These are phyloP conservation scores for Elsinoe australis DNA, from an alignment of 2,329 filamentous ascomycete species.

Conservation along the genomic window DNA sequence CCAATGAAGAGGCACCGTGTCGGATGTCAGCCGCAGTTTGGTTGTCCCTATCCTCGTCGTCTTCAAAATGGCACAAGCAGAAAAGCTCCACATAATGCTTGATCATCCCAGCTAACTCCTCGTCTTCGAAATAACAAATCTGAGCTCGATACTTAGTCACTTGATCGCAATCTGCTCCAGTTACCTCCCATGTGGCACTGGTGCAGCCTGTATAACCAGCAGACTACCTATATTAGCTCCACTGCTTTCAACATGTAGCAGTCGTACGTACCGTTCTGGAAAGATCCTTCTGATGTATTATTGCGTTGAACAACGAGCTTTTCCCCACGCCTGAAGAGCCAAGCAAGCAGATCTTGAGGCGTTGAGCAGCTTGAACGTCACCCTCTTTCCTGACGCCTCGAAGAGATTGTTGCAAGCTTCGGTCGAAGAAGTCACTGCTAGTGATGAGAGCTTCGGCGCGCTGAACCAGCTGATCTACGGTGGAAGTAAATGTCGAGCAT, in stretches of 20 bases:
- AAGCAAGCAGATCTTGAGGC: slow-evolving; percentile 1
- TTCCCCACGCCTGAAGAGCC: not conserved
- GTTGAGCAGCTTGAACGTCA: not conserved
- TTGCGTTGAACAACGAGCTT: not conserved
- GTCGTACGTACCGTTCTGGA: not conserved
- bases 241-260: not conserved
- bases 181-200: not conserved
- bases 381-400: not conserved
- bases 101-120: slow-evolving; percentile 17
- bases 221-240: not conserved
- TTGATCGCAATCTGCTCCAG: not conserved
- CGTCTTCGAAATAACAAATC: slow-evolving; percentile 20
- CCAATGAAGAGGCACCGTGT: not conserved
- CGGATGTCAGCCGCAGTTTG: slow-evolving; percentile 12
- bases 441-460: not conserved
- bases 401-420: not conserved
- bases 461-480: not conserved
- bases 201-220: not conserved
- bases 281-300: not conserved
- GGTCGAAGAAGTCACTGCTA: not conserved
- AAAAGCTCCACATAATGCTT: slow-evolving; percentile 18
- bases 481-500: not conserved
- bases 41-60: slow-evolving; percentile 20
- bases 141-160: not conserved
- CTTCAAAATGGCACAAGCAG: slow-evolving; percentile 18